Percentiles rank a stretch among this genome's conserved stretches.
These are phyloP conservation scores for Vigna mungo DNA, from an alignment of 306 rosid genomes.

Conservation along the genomic window DNA sequence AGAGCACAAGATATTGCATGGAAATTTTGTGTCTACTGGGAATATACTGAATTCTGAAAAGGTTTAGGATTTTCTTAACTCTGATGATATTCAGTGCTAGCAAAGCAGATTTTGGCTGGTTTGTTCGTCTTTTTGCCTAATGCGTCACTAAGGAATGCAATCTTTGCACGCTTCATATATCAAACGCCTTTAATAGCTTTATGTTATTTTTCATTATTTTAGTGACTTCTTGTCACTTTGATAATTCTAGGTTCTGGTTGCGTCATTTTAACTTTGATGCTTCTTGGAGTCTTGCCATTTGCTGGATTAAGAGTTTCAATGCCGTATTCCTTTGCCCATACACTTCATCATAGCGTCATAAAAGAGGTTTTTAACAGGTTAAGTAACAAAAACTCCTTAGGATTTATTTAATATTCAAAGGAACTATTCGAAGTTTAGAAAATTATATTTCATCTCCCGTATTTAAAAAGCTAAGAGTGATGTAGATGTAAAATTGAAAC, in stretches of 20 bases:
- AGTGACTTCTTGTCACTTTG: background rate
- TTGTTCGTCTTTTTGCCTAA: background rate
- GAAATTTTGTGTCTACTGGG: background rate
- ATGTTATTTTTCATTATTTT: background rate
- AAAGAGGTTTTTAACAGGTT: no score
- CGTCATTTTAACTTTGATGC: background rate
- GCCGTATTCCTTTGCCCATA: background rate
- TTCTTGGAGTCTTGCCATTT: conserved; percentile 4
- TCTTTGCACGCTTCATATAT: background rate
- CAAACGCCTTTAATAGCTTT: background rate
- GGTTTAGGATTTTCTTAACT: background rate
- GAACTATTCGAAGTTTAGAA: background rate
- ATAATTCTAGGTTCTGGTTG: background rate
- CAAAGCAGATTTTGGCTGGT: background rate
- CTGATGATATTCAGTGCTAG: background rate
- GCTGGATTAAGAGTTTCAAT: background rate
- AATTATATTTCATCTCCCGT: background rate
- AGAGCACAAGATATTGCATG: background rate
- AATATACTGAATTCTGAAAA: background rate
- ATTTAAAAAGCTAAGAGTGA: background rate
- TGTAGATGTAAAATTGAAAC: background rate
- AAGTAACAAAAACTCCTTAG: background rate
- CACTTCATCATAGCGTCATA: no score
- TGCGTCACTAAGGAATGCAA: background rate
- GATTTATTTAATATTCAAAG: background rate